phyloP scores from a whole-genome alignment of 768 basidiomycete species.

The Boletus vermiculosoides region DNA sequence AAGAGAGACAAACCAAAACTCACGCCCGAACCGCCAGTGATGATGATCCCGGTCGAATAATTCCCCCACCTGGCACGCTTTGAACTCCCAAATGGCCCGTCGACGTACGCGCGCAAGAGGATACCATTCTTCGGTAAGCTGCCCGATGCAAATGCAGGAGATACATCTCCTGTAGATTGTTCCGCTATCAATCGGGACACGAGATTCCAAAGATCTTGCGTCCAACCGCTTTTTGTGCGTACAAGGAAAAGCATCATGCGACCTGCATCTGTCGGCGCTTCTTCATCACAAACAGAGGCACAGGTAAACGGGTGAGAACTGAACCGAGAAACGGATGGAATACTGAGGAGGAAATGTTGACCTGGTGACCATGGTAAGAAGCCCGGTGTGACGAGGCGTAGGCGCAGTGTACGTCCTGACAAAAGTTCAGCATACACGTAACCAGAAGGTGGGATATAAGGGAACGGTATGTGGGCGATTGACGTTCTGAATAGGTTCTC shows the following conservation, averaged over 20 bases:
- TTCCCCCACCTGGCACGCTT: constrained; percentile 56
- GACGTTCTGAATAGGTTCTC: neutral
- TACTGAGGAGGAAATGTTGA: constrained; percentile 71
- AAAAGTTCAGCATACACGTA: constrained; percentile 68
- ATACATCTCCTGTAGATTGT: constrained; percentile 27
- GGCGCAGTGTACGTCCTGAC: constrained; percentile 65
- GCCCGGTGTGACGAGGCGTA: constrained; percentile 59
- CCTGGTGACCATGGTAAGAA: constrained; percentile 69
- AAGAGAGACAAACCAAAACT: constrained; percentile 67
- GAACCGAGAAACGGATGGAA: constrained; percentile 61
- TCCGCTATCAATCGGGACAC: constrained; percentile 42
- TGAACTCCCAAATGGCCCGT: constrained; percentile 70
- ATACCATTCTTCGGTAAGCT: constrained; percentile 45
- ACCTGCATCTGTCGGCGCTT: constrained; percentile 44
- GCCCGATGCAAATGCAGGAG: constrained; percentile 1
- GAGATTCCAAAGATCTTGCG: constrained; percentile 59
- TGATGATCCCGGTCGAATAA: constrained; percentile 58
- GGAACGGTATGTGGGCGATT: neutral
- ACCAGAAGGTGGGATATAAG: constrained; percentile 58
- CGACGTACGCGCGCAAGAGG: constrained; percentile 55
- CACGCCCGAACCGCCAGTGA: constrained; percentile 76
- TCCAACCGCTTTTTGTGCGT: constrained; percentile 70
- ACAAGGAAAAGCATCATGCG: constrained; percentile 63
- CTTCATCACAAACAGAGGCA: constrained; percentile 55
- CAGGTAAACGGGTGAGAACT: constrained; percentile 75